Conservation (phyloP, 2,329 filamentous ascomycete species). For the Xylariaceae sp. region DNA sequence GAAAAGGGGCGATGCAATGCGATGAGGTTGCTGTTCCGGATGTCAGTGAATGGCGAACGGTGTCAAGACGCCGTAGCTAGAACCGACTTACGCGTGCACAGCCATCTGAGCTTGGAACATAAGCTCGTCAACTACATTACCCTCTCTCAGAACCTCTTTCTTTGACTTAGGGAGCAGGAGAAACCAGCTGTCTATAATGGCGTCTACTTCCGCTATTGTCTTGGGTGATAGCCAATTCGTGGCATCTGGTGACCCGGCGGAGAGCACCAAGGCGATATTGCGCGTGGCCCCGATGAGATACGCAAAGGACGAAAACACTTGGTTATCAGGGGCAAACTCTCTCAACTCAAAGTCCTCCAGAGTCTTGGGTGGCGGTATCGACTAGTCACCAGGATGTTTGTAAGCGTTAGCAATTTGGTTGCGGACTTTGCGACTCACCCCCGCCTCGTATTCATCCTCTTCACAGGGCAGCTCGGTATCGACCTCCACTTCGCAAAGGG, state of each 20-base stretch:
- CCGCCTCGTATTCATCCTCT: conserved; percentile 21
- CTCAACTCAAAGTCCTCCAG: conserved; percentile 19
- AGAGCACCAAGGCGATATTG: conserved; percentile 17
- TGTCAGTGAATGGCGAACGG: not conserved
- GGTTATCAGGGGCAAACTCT: conserved; percentile 17
- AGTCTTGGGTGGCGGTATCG: conserved; percentile 19
- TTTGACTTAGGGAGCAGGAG: conserved; percentile 19
- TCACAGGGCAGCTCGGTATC: conserved; percentile 20
- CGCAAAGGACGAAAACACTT: conserved; percentile 19
- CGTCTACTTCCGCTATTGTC: conserved; percentile 20
- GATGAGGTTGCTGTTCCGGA: conserved; percentile 11
- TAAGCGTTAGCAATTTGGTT: not conserved
- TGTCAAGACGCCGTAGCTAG: not conserved
- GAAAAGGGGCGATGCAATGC: conserved; percentile 19
- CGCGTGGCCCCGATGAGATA: conserved; percentile 22
- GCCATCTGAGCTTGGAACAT: conserved; percentile 24
- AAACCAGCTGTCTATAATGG: conserved; percentile 21
- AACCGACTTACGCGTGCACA: conserved; percentile 17
- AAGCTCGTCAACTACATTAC: conserved; percentile 19
- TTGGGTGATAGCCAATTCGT: conserved; percentile 17
- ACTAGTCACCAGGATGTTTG: conserved; percentile 4
- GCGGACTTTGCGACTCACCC: conserved; percentile 12
- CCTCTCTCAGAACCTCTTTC: conserved; percentile 17
- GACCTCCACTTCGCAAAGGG: conserved; percentile 15
- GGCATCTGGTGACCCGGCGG: conserved; percentile 15